phyloP scores from a whole-genome alignment of 2,329 filamentous ascomycete genomes.

The Colletotrichum tamarilloi region DNA sequence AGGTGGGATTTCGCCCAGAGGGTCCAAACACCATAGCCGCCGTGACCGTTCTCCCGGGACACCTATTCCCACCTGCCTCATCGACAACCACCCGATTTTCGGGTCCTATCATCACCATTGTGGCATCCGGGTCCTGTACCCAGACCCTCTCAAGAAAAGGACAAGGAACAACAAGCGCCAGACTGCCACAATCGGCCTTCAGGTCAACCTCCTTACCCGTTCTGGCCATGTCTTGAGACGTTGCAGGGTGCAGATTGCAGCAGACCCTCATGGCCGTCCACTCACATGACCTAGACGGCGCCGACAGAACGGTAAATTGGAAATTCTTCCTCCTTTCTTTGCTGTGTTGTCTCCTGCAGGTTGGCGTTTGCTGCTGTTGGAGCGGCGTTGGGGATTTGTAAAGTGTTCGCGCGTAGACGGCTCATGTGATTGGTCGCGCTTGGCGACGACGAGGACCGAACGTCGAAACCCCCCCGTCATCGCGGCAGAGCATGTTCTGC shows the following conservation, averaged over 20 bases:
- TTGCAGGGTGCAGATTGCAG: not conserved
- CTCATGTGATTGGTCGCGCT: conserved; percentile 21
- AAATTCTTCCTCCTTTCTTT: not conserved
- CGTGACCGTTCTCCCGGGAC: conserved; percentile 10
- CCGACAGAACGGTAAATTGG: conserved; percentile 21
- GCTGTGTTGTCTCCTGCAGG: conserved; percentile 19
- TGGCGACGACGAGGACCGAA: conserved; percentile 19
- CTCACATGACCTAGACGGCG: conserved; percentile 21
- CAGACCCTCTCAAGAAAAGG: not conserved
- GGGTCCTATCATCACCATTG: not conserved
- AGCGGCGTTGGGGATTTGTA: not conserved
- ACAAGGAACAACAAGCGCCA: conserved; percentile 12
- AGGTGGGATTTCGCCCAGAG: not conserved
- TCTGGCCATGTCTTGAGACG: not conserved
- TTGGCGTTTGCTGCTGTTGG: conserved; percentile 10
- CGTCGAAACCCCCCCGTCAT: conserved; percentile 18
- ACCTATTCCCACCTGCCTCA: not conserved
- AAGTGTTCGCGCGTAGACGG: conserved; percentile 25
- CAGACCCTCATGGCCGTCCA: conserved; percentile 5
- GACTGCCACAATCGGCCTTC: not conserved
- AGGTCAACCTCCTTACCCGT: not conserved
- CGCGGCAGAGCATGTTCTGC: conserved; percentile 20
- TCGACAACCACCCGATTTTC: conserved; percentile 6
- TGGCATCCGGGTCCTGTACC: not conserved
- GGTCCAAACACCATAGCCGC: conserved; percentile 11